Conservation (phyloP, 2,329 filamentous ascomycete genomes). For the Penicillium verrucosum region DNA sequence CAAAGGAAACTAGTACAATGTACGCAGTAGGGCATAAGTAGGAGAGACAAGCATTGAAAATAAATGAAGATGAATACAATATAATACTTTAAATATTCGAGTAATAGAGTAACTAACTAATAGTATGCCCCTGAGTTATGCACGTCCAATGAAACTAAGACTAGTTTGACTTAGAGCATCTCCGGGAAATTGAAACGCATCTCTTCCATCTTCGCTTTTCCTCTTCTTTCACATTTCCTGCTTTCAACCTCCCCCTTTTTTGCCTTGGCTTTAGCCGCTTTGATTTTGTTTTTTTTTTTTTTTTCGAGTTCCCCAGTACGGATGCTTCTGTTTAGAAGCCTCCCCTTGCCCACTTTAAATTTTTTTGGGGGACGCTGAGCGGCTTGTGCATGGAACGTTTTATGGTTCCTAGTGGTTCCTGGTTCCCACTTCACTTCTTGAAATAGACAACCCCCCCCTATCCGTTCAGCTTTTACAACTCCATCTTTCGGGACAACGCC, state of each 20-base stretch:
- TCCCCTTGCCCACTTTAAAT: slow-evolving; percentile 10
- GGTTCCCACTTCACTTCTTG: slow-evolving; percentile 26
- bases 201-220: slow-evolving; percentile 11
- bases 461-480: background rate
- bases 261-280: slow-evolving; percentile 11
- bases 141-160: slow-evolving; percentile 16
- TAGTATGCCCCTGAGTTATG: slow-evolving; percentile 23
- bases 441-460: slow-evolving; percentile 20
- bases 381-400: slow-evolving; percentile 18
- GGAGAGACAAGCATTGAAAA: background rate
- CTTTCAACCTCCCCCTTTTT: slow-evolving; percentile 14
- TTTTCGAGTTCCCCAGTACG: background rate
- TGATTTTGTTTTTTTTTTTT: background rate
- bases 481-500: background rate
- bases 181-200: slow-evolving; percentile 20
- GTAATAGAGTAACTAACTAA: too few relatives aligned
- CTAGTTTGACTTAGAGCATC: slow-evolving; percentile 16
- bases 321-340: slow-evolving; percentile 5
- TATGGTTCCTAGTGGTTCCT: slow-evolving; percentile 24
- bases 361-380: slow-evolving; percentile 3
- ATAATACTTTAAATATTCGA: background rate
- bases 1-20: background rate
- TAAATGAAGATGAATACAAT: background rate
- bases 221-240: slow-evolving; percentile 10
- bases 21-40: background rate